These are phyloP conservation scores for Guadua angustifolia DNA, from an alignment of 176 grass and related monocot species.

Conservation along the genomic window DNA sequence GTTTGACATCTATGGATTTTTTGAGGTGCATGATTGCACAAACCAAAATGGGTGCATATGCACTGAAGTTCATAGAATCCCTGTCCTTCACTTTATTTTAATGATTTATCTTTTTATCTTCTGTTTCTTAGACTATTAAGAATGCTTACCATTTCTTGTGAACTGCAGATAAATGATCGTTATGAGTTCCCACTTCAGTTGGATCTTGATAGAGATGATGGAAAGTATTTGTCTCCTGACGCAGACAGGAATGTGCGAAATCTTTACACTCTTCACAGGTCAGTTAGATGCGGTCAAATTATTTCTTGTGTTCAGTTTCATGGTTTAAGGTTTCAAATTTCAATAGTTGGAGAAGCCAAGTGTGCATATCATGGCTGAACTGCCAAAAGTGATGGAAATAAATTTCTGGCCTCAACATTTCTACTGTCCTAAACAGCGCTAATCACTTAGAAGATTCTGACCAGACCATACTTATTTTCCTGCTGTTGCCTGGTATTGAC, in stretches of 20 bases:
- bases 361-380: slow-evolving; percentile 18
- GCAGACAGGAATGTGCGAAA: slow-evolving; percentile 90
- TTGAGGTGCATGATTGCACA: neutral
- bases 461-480: neutral
- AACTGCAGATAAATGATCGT: slow-evolving; percentile 95
- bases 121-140: slow-evolving; percentile 19
- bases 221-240: slow-evolving; percentile 92
- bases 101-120: slow-evolving; percentile 1
- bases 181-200: slow-evolving; percentile 98
- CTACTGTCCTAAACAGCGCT: neutral
- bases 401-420: slow-evolving; percentile 17
- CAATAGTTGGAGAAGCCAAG: neutral
- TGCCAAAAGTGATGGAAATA: slow-evolving; percentile 14
- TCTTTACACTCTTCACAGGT: slow-evolving; percentile 99
- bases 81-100: no score
- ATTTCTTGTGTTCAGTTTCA: slow-evolving; percentile 27
- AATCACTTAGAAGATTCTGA: slow-evolving; percentile 22
- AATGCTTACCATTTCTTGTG: slow-evolving; percentile 41
- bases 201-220: slow-evolving; percentile 94
- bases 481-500: neutral
- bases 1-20: neutral
- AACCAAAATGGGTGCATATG: slow-evolving; percentile 10
- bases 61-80: neutral
- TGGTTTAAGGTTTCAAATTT: slow-evolving; percentile 24
- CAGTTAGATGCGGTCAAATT: neutral